phyloP scores from a whole-genome alignment of 2,329 filamentous ascomycete species.

The Botrytis hyacinthi region DNA sequence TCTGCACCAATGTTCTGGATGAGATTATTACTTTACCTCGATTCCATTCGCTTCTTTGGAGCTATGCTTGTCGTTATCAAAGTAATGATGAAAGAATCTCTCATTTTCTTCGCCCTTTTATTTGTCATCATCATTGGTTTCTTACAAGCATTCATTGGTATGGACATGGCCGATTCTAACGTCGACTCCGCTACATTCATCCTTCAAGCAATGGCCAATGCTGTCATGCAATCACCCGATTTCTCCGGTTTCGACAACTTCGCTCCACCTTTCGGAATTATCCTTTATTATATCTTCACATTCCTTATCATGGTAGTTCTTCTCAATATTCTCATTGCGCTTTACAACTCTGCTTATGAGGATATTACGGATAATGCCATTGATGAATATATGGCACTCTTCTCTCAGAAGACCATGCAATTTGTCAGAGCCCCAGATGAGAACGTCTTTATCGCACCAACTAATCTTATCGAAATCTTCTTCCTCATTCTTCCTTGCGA shows the following conservation, averaged over 20 bases:
- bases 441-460: slow-evolving; percentile 94
- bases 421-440: slow-evolving; percentile 96
- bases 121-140: slow-evolving; percentile 82
- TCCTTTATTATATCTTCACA: slow-evolving; percentile 96
- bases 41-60: slow-evolving; percentile 92
- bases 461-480: slow-evolving; percentile 90
- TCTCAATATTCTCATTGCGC: slow-evolving; percentile 92
- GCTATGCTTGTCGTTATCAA: slow-evolving; percentile 97
- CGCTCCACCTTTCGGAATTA: slow-evolving; percentile 86
- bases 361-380: slow-evolving; percentile 79
- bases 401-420: slow-evolving; percentile 91
- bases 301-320: slow-evolving; percentile 95
- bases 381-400: slow-evolving; percentile 93
- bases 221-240: slow-evolving; percentile 87
- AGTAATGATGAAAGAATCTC: slow-evolving; percentile 88
- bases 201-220: slow-evolving; percentile 79
- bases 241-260: slow-evolving; percentile 88
- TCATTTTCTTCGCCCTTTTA: slow-evolving; percentile 94
- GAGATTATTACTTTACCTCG: slow-evolving; percentile 85
- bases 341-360: slow-evolving; percentile 95
- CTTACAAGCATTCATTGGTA: slow-evolving; percentile 88
- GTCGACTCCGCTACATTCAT: slow-evolving; percentile 69
- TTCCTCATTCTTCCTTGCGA: slow-evolving; percentile 77
- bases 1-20: slow-evolving; percentile 96
- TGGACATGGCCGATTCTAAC: slow-evolving; percentile 78